Evolutionary conservation across 495 filamentous ascomycete genomes (phyloP), one percentile per base, ranked within the genome.

Genomic region (Evernia prunastri): DNA sequence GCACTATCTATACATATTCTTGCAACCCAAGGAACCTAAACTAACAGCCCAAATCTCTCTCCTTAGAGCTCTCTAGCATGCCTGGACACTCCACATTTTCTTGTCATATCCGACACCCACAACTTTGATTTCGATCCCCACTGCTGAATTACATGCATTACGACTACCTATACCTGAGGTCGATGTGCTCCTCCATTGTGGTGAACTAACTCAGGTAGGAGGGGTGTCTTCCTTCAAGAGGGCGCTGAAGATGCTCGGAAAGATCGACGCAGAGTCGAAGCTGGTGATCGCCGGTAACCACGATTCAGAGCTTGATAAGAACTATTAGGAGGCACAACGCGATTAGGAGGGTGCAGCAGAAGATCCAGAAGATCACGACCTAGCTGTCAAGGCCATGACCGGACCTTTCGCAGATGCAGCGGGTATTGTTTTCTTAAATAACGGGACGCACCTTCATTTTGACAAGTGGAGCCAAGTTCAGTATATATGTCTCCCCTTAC

Each of bases 241-340:
- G 10, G 75, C 79, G 12, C 68, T 92, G 27, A 59, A 75, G 4
- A 79, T 89, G 69, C 76, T 94, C 18, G 70, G 71, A 20, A 67
- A 59, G 0, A 81, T 86, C 60, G 68, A 82, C 9, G 88, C 89
- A 0, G 82, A 87, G 25, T 73, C 91, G 6, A 94, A 92, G 65
- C 74, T 94, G 33, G 82, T 91, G 53, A 91, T 94, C 49, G 84
- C 89, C 5, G 89, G 89, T 0, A 92, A 92, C 72, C 89, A 92
- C 73, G 89, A 92, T 70, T 80, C 87, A 62, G 81, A 83, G 0
- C 82, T 92, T 5, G 88, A 93, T 69, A 71, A 72, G 47, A 69
- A 79, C 6, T 80, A 79, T 69, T 84, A 63, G 63, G 59, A 27
- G 29, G 59, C 56, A 4, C 58, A 63, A 37, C 49, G 63, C 51